Evolutionary conservation across 1,139 yeast species (phyloP), one percentile per base, ranked within the genome.

Genomic region (Blastobotrys apis): DNA sequence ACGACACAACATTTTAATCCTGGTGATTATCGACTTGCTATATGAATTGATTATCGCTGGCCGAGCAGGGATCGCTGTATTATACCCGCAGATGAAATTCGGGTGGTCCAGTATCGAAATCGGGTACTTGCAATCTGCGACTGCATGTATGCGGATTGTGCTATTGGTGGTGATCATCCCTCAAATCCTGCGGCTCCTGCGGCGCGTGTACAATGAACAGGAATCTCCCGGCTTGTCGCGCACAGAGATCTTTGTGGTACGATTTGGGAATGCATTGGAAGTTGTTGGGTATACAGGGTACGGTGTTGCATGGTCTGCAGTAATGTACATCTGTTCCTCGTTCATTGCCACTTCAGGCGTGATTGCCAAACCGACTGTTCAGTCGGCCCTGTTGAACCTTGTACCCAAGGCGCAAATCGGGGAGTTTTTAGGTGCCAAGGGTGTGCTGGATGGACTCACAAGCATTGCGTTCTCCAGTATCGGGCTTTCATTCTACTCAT

Each of bases 341-440:
- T 53, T 53, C 44, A 39, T 53, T 12, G 48, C 56, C 5, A 53
- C 57, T 17, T 49, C 56, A 1, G 57, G 57, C 6, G 56, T 53
- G 12, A 45, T 53, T 46, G 55, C 55, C 23, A 53, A 53, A 36
- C 56, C 55, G 15, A 44, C 53, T 2, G 53, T 52, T 3, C 56
- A 53, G 32, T 49, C 55, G 5, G 50, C 47, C 12, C 37, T 53
- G 33, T 39, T 53, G 44, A 53, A 53, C 41, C 43, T 51, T 26
- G 50, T 52, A 3, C 56, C 57, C 2, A 36, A 41, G 12, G 47
- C 44, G 4, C 38, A 43, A 12, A 43, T 51, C 8, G 57, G 53
- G n/a, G 53, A 43, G 22, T 53, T 53, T 38, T 43, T 53, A 21
- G 57, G 57, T 1, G 49, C 53, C 16, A 53, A 53, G 40, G 55